phyloP scores from a whole-genome alignment of 2,329 filamentous ascomycete species.

The Macrophomina pseudophaseolina region DNA sequence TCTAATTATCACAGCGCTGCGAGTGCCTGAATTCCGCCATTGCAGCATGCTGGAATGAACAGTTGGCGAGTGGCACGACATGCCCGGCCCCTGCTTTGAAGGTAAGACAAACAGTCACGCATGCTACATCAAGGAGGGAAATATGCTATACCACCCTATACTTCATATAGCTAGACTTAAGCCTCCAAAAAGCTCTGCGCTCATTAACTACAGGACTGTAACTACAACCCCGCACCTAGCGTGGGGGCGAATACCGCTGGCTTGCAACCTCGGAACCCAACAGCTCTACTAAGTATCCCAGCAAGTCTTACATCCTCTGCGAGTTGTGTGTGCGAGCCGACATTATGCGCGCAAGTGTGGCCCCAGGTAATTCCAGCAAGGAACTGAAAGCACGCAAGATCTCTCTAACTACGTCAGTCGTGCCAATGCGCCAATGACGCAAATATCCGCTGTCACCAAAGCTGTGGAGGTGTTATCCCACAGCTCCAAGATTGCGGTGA shows the following conservation, averaged over 20 bases:
- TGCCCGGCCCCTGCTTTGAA: conserved; percentile 5
- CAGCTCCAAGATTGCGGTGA: conserved; percentile 12
- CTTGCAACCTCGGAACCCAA: neutral
- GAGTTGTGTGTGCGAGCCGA: neutral
- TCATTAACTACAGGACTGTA: conserved; percentile 1
- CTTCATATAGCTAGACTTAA: neutral
- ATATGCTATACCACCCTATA: neutral
- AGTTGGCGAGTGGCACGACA: neutral
- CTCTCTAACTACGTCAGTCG: neutral
- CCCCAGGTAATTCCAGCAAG: neutral
- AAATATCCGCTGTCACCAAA: neutral
- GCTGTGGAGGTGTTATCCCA: neutral
- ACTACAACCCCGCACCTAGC: neutral
- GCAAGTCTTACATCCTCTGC: neutral
- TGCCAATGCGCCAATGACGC: conserved; percentile 8
- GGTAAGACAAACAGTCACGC: neutral
- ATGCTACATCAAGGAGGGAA: neutral
- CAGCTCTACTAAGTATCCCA: neutral
- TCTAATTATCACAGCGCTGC: conserved; percentile 16
- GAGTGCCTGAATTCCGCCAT: conserved; percentile 2
- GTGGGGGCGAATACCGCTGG: too few species aligned
- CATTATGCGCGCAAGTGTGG: conserved; percentile 5
- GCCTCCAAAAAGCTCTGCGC: neutral
- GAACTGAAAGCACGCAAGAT: too few species aligned
- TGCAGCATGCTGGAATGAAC: neutral